Evolutionary conservation across 108 stramenopile genomes (phyloP), one percentile per base, ranked within the genome.

Genomic region (Stephanodiscus triporus): DNA sequence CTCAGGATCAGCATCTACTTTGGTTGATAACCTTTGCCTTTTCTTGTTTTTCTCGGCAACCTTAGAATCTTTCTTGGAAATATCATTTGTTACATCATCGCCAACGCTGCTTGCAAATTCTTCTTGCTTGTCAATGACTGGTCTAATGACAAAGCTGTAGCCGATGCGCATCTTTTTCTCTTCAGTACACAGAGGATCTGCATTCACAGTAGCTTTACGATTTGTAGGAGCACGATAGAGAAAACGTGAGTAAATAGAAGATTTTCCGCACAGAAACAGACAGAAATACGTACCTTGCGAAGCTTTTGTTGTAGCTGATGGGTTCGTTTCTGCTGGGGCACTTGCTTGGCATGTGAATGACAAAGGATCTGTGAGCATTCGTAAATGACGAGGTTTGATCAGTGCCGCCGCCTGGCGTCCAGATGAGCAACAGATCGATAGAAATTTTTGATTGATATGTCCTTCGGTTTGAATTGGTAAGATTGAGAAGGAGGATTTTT

Each of bases 381-480:
- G 64, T 59, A 78, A 47, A 71, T 71, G 77, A 16, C 64, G 69
- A 58, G 64, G 67, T 4, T 70, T 36, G 23, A 71, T 43, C 26
- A 78, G 62, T 2, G 77, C 65, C 29, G 77, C 69, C 32, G 77
- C 65, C 49, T 78, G 77, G 5, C 70, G 62, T 58, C 77, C 77
- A 20, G 77, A 66, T 24, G 70, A 71, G 27, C 68, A 70, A 45
- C 77, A 78, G 0, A 29, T 70, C 23, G 77, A 63, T 19, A 66
- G 58, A 71, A 57, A 71, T 5, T 57, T 57, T 38, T 64, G 77
- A 38, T 40, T 51, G 29, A 71, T 9, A 30, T 71, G 55, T 27
- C 77, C 64, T 37, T 49, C 69, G n/a, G n/a, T 27, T 66, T 78
- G 64, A 48, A 43, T 34, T 17, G 60, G 70, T 55, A 78, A 54